Conservation (phyloP, 2,329 filamentous ascomycete genomes). For the Aspergillus sp. region DNA sequence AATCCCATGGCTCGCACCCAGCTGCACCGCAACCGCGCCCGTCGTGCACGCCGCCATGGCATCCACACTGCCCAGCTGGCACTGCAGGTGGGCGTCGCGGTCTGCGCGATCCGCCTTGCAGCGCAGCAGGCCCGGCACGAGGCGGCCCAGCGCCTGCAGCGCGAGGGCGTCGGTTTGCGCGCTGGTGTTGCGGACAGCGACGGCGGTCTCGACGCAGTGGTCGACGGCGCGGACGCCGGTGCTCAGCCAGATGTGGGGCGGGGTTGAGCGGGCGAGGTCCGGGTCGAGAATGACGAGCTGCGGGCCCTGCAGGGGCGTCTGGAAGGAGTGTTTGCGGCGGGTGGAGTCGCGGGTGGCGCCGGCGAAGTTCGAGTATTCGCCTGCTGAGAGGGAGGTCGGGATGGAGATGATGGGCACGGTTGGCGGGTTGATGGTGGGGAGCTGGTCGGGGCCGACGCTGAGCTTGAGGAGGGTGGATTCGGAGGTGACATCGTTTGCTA, state of each 20-base stretch:
- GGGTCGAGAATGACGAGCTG: constrained; percentile 58
- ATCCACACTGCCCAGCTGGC: constrained; percentile 51
- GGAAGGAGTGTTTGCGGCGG: constrained; percentile 36
- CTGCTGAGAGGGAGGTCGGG: constrained; percentile 42
- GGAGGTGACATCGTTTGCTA: constrained; percentile 48
- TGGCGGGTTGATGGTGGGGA: constrained; percentile 20
- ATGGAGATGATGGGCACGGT: constrained; percentile 37
- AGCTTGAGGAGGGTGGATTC: constrained; percentile 40
- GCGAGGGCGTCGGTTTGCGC: constrained; percentile 36
- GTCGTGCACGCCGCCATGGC: constrained; percentile 50
- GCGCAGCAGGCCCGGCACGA: constrained; percentile 45
- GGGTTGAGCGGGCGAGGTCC: constrained; percentile 55
- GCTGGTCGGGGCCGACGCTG: constrained; percentile 24
- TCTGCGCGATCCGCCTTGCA: constrained; percentile 38
- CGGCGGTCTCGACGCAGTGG: constrained; percentile 57
- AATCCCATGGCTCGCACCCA: constrained; percentile 53
- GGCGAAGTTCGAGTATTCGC: constrained; percentile 41
- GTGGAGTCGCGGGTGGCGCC: constrained; percentile 38
- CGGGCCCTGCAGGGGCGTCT: constrained; percentile 40
- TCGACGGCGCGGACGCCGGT: constrained; percentile 58
- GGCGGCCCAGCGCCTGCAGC: constrained; percentile 36
- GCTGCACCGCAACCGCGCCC: constrained; percentile 32
- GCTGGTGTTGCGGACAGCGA: constrained; percentile 37
- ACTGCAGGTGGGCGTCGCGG: constrained; percentile 44
- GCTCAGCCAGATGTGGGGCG: constrained; percentile 42